These are phyloP conservation scores for Boletus subcaerulescens DNA, from an alignment of 768 basidiomycete genomes.

Conservation along the genomic window DNA sequence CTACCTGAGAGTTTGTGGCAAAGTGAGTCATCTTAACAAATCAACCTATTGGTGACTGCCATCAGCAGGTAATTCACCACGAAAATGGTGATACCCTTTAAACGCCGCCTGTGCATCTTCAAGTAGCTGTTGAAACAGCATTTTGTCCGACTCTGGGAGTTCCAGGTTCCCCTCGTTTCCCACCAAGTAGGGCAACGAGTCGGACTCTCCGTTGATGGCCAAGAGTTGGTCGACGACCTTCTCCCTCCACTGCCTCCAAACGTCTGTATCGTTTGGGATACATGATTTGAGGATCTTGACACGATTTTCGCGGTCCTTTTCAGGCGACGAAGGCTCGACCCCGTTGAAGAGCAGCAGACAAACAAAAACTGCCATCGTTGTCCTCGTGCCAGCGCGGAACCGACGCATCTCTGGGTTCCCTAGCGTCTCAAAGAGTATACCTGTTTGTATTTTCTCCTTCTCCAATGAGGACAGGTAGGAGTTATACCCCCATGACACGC, in stretches of 20 bases:
- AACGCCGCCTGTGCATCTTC: conserved; percentile 19
- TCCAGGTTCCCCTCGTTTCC: background rate
- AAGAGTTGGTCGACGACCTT: conserved; percentile 23
- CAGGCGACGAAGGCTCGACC: background rate
- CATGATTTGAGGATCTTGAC: conserved; percentile 12
- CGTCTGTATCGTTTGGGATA: conserved; percentile 20
- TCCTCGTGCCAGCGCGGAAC: conserved; percentile 19
- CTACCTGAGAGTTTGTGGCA: no score
- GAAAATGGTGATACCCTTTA: conserved; percentile 3
- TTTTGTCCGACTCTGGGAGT: background rate
- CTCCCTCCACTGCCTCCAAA: conserved; percentile 22
- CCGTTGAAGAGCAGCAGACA: conserved; percentile 23
- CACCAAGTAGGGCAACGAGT: background rate
- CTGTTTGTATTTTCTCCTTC: conserved; percentile 24
- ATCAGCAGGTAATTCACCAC: background rate
- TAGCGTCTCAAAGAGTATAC: conserved; percentile 14
- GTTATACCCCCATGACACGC: conserved; percentile 35
- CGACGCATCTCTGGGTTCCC: conserved; percentile 3
- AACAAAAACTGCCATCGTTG: conserved; percentile 23
- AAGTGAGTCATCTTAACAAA: background rate
- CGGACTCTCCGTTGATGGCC: background rate
- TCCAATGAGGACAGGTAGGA: conserved; percentile 36
- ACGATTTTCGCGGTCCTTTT: background rate
- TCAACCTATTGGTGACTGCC: background rate
- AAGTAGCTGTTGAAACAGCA: conserved; percentile 9